These are phyloP conservation scores for Albophoma yamanashiensis DNA, from an alignment of 2,329 filamentous ascomycete genomes.

Conservation along the genomic window DNA sequence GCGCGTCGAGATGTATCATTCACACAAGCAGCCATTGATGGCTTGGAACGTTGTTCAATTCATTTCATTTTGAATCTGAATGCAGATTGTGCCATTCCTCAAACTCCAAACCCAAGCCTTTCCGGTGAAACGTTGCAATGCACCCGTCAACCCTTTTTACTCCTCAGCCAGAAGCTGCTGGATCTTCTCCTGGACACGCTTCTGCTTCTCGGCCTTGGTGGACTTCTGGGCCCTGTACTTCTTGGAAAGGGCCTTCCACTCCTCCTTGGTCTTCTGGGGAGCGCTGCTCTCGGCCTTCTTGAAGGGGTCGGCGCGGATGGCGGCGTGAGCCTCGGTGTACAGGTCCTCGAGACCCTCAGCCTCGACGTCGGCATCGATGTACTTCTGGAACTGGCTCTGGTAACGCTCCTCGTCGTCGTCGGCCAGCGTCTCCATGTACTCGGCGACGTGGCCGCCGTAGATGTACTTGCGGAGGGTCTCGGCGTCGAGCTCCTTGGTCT, in stretches of 20 bases:
- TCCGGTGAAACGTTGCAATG: constrained; percentile 4
- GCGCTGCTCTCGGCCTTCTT: constrained; percentile 72
- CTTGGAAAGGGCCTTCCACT: constrained; percentile 92
- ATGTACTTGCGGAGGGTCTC: constrained; percentile 99
- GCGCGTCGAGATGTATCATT: neutral
- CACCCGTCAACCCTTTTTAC: constrained; percentile 14
- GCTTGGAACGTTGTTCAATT: constrained; percentile 12
- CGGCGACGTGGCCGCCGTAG: constrained; percentile 93
- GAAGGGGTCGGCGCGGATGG: constrained; percentile 95
- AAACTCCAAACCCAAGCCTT: constrained; percentile 27
- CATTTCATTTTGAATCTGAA: constrained; percentile 21
- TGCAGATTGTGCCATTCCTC: constrained; percentile 21
- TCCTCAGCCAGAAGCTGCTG: constrained; percentile 56
- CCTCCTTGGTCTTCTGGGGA: constrained; percentile 91
- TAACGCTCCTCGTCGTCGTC: constrained; percentile 99
- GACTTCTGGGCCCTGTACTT: constrained; percentile 77
- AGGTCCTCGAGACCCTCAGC: constrained; percentile 95
- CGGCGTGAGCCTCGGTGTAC: constrained; percentile 88
- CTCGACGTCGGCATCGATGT: constrained; percentile 94
- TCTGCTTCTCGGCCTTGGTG: constrained; percentile 71
- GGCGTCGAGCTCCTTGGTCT: constrained; percentile 94
- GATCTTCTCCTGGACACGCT: constrained; percentile 85
- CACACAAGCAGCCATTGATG: neutral
- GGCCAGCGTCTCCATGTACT: constrained; percentile 99
- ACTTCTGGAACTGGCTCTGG: constrained; percentile 96